Percentiles rank a stretch among this genome's conserved stretches.
phyloP scores from a whole-genome alignment of 768 basidiomycete genomes.

The Macrolepiota dolichaula region DNA sequence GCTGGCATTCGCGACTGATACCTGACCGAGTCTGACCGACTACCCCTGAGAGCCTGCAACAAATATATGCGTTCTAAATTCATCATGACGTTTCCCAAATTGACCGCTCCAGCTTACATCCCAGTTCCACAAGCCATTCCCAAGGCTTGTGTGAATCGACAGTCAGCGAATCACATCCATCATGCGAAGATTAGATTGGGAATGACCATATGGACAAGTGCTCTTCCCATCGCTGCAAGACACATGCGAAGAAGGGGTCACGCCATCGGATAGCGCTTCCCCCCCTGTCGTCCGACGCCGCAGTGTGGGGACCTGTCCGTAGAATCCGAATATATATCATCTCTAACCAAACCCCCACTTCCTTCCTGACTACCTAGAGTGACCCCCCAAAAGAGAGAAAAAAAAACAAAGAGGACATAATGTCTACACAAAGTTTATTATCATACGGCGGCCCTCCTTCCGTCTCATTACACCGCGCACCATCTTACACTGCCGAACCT shows the following conservation, averaged over 20 bases:
- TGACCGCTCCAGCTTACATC: too few relatives aligned
- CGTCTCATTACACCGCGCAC: slow-evolving; percentile 30
- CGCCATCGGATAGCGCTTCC: not conserved
- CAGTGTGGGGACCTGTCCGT: not conserved
- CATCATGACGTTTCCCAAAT: too few relatives aligned
- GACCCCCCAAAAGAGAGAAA: too few relatives aligned
- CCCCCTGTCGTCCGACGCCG: too few relatives aligned
- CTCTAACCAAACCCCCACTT: not conserved
- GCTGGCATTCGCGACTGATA: too few relatives aligned
- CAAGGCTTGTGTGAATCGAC: not conserved
- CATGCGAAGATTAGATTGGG: not conserved
- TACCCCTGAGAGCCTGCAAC: too few relatives aligned
- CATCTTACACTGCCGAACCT: slow-evolving; percentile 53
- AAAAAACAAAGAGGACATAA: slow-evolving; percentile 17
- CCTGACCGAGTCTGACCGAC: too few relatives aligned
- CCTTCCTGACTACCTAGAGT: not conserved
- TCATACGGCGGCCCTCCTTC: slow-evolving; percentile 38
- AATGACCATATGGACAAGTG: slow-evolving; percentile 4
- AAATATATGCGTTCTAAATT: too few relatives aligned
- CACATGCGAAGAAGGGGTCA: not conserved
- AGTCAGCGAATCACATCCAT: too few relatives aligned
- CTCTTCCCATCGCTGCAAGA: not conserved
- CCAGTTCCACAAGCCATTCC: not conserved
- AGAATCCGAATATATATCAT: not conserved
- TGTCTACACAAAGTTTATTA: slow-evolving; percentile 57